Conservation (phyloP, 129 eudicot genomes). For the Logfia minima region DNA sequence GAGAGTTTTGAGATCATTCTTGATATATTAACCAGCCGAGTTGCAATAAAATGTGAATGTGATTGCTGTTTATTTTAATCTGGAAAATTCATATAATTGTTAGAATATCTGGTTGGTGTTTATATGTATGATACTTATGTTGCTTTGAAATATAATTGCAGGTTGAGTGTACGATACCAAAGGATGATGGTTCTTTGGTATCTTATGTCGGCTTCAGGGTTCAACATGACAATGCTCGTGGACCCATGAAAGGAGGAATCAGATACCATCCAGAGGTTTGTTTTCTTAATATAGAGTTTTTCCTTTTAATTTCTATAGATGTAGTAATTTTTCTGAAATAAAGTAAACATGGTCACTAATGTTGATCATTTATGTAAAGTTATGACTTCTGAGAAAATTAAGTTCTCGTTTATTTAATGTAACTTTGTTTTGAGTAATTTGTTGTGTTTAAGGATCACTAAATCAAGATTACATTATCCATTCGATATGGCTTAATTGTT, state of each 20-base stretch:
- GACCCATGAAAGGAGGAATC: slow-evolving; percentile 99
- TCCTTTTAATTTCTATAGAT: too few relatives aligned
- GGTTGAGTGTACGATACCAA: slow-evolving; percentile 99
- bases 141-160: slow-evolving; percentile 30
- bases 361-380: background rate
- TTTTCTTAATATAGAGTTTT: background rate
- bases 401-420: background rate
- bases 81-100: background rate
- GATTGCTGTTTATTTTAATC: background rate
- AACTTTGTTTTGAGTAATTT: background rate
- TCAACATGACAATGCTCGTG: slow-evolving; percentile 98
- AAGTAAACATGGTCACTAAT: background rate
- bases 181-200: slow-evolving; percentile 87
- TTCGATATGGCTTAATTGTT: background rate
- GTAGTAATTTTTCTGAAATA: background rate
- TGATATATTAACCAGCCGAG: background rate
- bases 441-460: background rate
- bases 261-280: slow-evolving; percentile 97
- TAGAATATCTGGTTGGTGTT: background rate
- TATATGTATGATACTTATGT: slow-evolving; percentile 1
- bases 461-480: background rate
- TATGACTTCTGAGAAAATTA: background rate
- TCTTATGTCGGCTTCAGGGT: slow-evolving; percentile 90
- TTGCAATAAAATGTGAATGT: background rate
- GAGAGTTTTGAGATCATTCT: too few relatives aligned